A percentile compares a stretch with the other conserved stretches of the same genome.
Evolutionary conservation across 2,329 filamentous ascomycete genomes (phyloP).

Genomic region (Fusarium protoensiforme): DNA sequence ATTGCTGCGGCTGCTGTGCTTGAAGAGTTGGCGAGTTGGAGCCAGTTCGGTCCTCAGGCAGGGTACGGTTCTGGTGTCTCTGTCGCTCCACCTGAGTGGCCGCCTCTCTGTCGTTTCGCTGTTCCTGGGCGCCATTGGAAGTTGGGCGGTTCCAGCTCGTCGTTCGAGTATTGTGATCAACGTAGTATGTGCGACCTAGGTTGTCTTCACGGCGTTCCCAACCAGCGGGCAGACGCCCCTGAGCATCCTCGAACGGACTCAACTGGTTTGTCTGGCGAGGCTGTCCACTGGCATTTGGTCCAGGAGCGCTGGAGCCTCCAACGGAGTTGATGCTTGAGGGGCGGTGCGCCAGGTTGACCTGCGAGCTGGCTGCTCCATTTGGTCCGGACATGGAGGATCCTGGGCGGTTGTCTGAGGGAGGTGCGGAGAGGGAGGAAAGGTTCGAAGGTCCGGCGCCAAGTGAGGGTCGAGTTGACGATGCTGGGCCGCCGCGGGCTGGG

Average conservation of each 20-base stretch:
- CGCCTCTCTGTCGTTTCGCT: slow-evolving; percentile 81
- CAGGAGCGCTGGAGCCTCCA: slow-evolving; percentile 35
- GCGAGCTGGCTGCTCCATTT: slow-evolving; percentile 57
- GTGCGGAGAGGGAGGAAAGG: slow-evolving; percentile 56
- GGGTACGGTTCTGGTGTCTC: slow-evolving; percentile 92
- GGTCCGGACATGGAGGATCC: slow-evolving; percentile 64
- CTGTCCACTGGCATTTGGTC: slow-evolving; percentile 46
- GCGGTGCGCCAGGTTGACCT: slow-evolving; percentile 56
- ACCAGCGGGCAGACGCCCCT: slow-evolving; percentile 89
- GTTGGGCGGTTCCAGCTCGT: slow-evolving; percentile 96
- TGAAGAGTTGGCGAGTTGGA: slow-evolving; percentile 87
- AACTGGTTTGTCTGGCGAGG: slow-evolving; percentile 60
- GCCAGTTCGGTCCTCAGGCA: slow-evolving; percentile 95
- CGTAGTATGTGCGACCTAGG: slow-evolving; percentile 94
- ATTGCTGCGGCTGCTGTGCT: slow-evolving; percentile 59
- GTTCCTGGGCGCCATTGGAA: slow-evolving; percentile 77
- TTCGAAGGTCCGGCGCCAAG: slow-evolving; percentile 58
- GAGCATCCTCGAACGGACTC: slow-evolving; percentile 96
- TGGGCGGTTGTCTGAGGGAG: slow-evolving; percentile 60
- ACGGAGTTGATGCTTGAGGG: slow-evolving; percentile 60
- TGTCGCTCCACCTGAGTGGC: slow-evolving; percentile 93
- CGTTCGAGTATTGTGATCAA: slow-evolving; percentile 96
- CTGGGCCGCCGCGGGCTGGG: slow-evolving; percentile 67
- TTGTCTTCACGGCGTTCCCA: slow-evolving; percentile 98
- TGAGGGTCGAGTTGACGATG: slow-evolving; percentile 59